Evolutionary conservation across 768 basidiomycete genomes (phyloP), one percentile per base, ranked within the genome.

Genomic region (Russula virescens): DNA sequence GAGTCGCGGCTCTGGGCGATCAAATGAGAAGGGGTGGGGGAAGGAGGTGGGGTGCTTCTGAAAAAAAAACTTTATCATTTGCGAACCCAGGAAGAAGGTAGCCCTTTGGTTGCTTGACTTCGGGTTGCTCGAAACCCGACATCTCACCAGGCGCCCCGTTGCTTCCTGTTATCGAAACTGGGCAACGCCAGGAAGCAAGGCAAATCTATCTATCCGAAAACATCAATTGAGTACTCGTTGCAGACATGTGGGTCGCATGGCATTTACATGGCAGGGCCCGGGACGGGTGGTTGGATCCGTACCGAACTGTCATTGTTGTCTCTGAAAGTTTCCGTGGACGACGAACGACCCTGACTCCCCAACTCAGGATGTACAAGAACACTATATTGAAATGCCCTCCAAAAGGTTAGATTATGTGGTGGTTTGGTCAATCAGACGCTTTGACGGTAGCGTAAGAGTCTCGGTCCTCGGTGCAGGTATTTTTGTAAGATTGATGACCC

Each of bases 311-410:
- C 28, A 23, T 21, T 14, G 28, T 19, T 3, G 38, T 48, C 13
- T 21, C 8, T 28, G 25, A 26, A 55, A 47, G 45, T 53, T 53
- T 31, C 51, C 51, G 26, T 42, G 21, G 10, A 48, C 26, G 46
- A 26, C 26, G n/a, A 9, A 48, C 26, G 46, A 26, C 35, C 51
- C 45, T 58, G 35, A 4, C 23, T 26, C 56, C 56, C 31, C 3
- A 47, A 19, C 28, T 47, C 51, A 25, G 50, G 26, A 11, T 25
- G 26, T 10, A 25, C 46, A 23, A 38, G 13, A 16, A 4, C 7
- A 26, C 1, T 26, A 35, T 48, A 63, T 58, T 28, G 46, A 58
- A 48, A 60, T 9, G 51, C 48, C 55, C 34, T 63, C 57, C 57
- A 18, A 54, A 58, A 58, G 62, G 57, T 13, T 58, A 48, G 2